Conservation (phyloP, 345 rosid genomes). For the Eucalyptus leucophloia region DNA sequence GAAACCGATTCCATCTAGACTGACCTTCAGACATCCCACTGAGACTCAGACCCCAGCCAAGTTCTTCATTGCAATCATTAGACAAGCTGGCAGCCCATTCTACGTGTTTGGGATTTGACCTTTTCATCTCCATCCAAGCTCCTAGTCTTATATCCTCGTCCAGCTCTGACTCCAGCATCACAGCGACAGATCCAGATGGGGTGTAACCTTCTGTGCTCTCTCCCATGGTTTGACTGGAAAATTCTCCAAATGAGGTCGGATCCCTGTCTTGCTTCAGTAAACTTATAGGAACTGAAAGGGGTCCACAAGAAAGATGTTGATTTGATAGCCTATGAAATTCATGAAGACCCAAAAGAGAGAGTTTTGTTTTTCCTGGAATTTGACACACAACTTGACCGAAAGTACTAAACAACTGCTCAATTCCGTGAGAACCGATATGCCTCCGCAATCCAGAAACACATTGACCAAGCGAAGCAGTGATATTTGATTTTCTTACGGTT, state of each 20-base stretch:
- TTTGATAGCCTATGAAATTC: slow-evolving; percentile 17
- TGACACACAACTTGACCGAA: slow-evolving; percentile 63
- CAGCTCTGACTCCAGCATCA: slow-evolving; percentile 55
- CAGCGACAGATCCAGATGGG: slow-evolving; percentile 29
- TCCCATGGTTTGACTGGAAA: slow-evolving; percentile 4
- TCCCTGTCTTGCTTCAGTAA: slow-evolving; percentile 9
- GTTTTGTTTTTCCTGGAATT: slow-evolving; percentile 36
- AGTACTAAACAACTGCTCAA: slow-evolving; percentile 34
- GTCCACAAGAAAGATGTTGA: slow-evolving; percentile 16
- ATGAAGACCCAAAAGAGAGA: slow-evolving; percentile 55
- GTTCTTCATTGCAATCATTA: slow-evolving; percentile 50
- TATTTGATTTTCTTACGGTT: slow-evolving; percentile 44
- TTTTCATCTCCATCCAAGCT: slow-evolving; percentile 74
- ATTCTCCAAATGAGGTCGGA: slow-evolving; percentile 3
- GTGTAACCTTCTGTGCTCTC: not conserved
- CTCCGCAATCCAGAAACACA: slow-evolving; percentile 33
- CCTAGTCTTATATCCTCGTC: slow-evolving; percentile 47
- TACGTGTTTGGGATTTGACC: slow-evolving; percentile 18
- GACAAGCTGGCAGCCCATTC: slow-evolving; percentile 53
- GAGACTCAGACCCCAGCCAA: slow-evolving; percentile 68
- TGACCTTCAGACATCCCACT: slow-evolving; percentile 40
- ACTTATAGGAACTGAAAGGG: slow-evolving; percentile 40
- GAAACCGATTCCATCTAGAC: slow-evolving; percentile 28
- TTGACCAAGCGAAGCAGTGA: slow-evolving; percentile 51
- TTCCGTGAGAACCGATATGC: slow-evolving; percentile 7